Evolutionary conservation across 257 asterid genomes (phyloP).

Genomic region (Nicotiana sylvestris): DNA sequence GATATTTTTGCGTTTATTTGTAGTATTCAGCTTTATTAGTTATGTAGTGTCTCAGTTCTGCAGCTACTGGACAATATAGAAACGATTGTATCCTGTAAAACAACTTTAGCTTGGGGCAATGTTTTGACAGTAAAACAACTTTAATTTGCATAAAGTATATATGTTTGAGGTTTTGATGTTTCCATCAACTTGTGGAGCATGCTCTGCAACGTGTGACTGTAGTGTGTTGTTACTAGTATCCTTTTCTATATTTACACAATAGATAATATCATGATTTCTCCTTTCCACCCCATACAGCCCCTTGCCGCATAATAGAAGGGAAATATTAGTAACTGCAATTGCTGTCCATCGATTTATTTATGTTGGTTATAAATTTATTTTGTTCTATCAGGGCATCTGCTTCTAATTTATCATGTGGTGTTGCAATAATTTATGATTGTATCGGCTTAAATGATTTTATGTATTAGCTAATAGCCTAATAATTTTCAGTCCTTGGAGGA

Average conservation of each 20-base stretch:
- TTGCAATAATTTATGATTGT: not conserved
- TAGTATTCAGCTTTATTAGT: not conserved
- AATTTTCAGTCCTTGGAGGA: not conserved
- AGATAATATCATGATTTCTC: not conserved
- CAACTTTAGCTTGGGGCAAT: no score
- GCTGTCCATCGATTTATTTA: not conserved
- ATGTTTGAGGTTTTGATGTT: conserved; percentile 39
- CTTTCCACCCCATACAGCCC: not conserved
- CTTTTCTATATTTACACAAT: conserved; percentile 21
- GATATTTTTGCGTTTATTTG: not conserved
- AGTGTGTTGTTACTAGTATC: conserved; percentile 96
- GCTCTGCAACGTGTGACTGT: conserved; percentile 65
- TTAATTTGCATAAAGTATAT: no score
- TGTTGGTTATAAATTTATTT: not conserved
- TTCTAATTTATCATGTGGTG: not conserved
- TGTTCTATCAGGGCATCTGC: not conserved
- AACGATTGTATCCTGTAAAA: no score
- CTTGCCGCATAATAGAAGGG: not conserved
- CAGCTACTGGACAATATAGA: no score
- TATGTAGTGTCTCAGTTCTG: no score
- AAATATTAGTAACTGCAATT: not conserved
- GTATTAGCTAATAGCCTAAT: no score
- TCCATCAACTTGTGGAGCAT: conserved; percentile 87
- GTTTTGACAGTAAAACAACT: no score
- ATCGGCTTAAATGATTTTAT: not conserved